Conservation (phyloP, 305 asterid genomes). For the Solanum hybrid region DNA sequence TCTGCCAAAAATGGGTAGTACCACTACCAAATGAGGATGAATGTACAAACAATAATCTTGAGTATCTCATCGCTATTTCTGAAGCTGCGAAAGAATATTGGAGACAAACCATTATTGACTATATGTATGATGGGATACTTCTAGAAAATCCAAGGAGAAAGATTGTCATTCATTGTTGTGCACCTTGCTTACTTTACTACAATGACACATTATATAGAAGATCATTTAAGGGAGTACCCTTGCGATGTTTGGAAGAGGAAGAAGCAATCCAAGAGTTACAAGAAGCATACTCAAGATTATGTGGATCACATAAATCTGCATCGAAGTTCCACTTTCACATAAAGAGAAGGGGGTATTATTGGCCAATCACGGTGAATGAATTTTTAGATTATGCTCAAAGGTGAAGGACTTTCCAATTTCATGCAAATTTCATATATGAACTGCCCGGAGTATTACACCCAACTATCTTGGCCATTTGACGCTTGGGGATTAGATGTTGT, state of each 20-base stretch:
- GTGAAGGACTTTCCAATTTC: neutral
- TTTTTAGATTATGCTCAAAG: neutral
- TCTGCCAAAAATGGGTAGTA: neutral
- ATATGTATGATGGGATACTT: neutral
- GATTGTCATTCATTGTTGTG: fast-evolving
- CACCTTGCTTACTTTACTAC: no score
- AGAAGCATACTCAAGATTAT: neutral
- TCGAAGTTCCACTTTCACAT: neutral
- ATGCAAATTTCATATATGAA: neutral
- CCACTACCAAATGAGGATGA: neutral
- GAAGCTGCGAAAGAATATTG: neutral
- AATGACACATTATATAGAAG: no score
- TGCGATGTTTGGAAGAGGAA: neutral
- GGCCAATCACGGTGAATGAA: neutral
- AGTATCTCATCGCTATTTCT: no score
- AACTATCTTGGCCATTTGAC: neutral
- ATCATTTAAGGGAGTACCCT: neutral
- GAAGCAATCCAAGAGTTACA: neutral
- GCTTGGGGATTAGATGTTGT: neutral
- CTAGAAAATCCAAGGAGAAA: fast-evolving
- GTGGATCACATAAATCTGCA: neutral
- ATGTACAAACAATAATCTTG: no score
- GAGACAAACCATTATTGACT: neutral
- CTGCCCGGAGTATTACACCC: neutral
- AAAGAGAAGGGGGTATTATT: no score